These are phyloP conservation scores for Aspergillus cejpii DNA, from an alignment of 2,329 filamentous ascomycete species.

Conservation along the genomic window DNA sequence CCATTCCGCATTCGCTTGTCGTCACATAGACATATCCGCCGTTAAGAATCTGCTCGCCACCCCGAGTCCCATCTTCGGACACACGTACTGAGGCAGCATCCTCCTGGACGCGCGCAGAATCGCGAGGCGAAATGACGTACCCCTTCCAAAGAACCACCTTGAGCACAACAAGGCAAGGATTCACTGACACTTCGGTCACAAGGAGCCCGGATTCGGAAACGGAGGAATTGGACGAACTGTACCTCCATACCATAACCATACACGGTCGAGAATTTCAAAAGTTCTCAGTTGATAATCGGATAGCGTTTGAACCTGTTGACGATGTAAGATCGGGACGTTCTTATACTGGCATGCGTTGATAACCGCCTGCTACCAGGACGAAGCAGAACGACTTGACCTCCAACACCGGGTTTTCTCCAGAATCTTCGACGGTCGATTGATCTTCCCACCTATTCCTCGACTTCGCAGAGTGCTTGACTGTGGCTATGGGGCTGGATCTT, in stretches of 20 bases:
- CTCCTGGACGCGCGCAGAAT: background rate
- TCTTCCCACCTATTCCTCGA: constrained; percentile 60
- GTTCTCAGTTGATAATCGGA: constrained; percentile 57
- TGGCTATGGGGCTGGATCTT: constrained; percentile 63
- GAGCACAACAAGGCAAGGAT: constrained; percentile 7
- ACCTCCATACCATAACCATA: constrained; percentile 54
- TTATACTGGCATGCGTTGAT: background rate
- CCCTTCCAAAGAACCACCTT: constrained; percentile 8
- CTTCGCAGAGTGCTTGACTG: constrained; percentile 62
- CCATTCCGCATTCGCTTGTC: constrained; percentile 13
- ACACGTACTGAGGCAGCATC: background rate
- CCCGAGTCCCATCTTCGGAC: constrained; percentile 4
- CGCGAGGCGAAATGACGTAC: constrained; percentile 28
- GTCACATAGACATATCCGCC: constrained; percentile 7
- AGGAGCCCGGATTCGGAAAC: constrained; percentile 45
- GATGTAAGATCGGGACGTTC: constrained; percentile 47
- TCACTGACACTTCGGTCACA: constrained; percentile 23
- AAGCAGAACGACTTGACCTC: constrained; percentile 58
- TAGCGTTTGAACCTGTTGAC: constrained; percentile 64
- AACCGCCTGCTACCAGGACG: constrained; percentile 48
- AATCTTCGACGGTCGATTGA: constrained; percentile 60
- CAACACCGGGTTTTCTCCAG: constrained; percentile 57
- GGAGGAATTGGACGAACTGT: constrained; percentile 50
- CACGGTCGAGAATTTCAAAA: constrained; percentile 61
- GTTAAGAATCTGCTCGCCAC: constrained; percentile 4